Base-by-base conservation (phyloP, 2,329 filamentous ascomycete genomes). In the Colletotrichum limetticola region DNA sequence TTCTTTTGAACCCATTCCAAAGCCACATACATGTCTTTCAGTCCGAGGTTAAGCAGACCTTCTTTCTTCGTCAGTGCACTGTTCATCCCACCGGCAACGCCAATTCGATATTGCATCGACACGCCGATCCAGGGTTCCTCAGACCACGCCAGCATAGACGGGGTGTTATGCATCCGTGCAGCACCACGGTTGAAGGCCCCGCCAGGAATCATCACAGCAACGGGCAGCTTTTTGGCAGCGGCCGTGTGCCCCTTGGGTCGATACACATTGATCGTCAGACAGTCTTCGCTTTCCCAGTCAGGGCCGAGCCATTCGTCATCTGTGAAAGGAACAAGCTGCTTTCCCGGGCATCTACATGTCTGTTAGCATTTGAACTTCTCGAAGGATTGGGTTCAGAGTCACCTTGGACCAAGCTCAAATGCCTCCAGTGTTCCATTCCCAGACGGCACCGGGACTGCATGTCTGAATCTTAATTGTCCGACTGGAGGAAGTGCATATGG, bases 81-180 rank as follows among this genome's bases (percentile, higher is more conserved):
- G 12, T 87, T 86, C 9, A 92, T 76, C 75, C 92, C 91, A 0
- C 91, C 91, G 79, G 91, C 86, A 4, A 87, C 87, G 11, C 86
- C 85, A 63, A 91, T 84, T n/a, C 89, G 78, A 28, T 81, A 81
- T 75, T 85, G 83, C 77, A 88, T 83, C 75, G 82, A 81, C 5
- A 87, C 83, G 19, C 81, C 87, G 53, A 89, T 85, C 66, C 88
- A 85, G 0, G 86, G 85, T 62, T 85, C 78, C 30, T 80, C 77
- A 0, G 82, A 81, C 75, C 85, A 89, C 1, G 85, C 86, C 30
- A 90, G 82, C 85, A 90, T 87, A 46, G 68, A 71, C 22, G 68
- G 68, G 0, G 61, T 71, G 42, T 89, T 84, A 74, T 90, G 85
- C 83, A 81, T 81, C 8, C 78, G 60, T 5, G 79, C 78, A 8